A percentile compares a stretch with the other conserved stretches of the same genome.
phyloP scores from a whole-genome alignment of 257 asterid species.

The Salvia splendens region DNA sequence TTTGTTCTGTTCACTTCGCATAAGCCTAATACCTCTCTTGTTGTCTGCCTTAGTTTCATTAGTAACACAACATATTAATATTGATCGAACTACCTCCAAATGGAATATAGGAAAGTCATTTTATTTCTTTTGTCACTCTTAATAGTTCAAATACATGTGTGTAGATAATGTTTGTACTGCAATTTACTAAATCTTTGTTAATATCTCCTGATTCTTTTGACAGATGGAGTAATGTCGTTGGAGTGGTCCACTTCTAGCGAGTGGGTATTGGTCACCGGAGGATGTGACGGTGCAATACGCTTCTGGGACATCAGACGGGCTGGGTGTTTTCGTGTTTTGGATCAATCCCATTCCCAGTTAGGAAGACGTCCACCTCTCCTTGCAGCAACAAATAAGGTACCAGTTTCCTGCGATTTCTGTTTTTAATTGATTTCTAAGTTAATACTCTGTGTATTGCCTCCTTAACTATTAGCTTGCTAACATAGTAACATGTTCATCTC shows the following conservation, averaged over 20 bases:
- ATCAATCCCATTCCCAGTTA: slow-evolving; percentile 85
- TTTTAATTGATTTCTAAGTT: slow-evolving; percentile 21
- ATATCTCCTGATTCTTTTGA: slow-evolving; percentile 33
- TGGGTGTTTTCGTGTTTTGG: slow-evolving; percentile 90
- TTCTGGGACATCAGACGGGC: slow-evolving; percentile 99
- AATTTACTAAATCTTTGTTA: slow-evolving; percentile 24
- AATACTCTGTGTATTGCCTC: slow-evolving; percentile 5
- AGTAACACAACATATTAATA: slow-evolving; percentile 17
- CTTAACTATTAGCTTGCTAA: slow-evolving; percentile 2
- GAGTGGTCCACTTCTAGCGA: slow-evolving; percentile 98
- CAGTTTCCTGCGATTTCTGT: slow-evolving; percentile 23
- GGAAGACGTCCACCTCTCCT: slow-evolving; percentile 87
- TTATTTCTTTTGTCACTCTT: neutral
- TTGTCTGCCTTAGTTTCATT: neutral
- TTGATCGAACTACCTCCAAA: slow-evolving; percentile 8
- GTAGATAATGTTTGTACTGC: neutral
- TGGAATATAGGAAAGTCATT: neutral
- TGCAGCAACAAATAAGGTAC: slow-evolving; percentile 67
- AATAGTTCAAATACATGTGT: slow-evolving; percentile 19
- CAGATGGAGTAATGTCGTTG: slow-evolving; percentile 96
- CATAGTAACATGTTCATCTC: slow-evolving; percentile 11
- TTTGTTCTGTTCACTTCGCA: slow-evolving; percentile 3
- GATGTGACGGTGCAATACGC: slow-evolving; percentile 98
- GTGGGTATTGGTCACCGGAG: slow-evolving; percentile 95
- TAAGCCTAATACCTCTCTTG: neutral